phyloP scores from a whole-genome alignment of 73 alveolate genomes.

The Paramecium sexaurelia region DNA sequence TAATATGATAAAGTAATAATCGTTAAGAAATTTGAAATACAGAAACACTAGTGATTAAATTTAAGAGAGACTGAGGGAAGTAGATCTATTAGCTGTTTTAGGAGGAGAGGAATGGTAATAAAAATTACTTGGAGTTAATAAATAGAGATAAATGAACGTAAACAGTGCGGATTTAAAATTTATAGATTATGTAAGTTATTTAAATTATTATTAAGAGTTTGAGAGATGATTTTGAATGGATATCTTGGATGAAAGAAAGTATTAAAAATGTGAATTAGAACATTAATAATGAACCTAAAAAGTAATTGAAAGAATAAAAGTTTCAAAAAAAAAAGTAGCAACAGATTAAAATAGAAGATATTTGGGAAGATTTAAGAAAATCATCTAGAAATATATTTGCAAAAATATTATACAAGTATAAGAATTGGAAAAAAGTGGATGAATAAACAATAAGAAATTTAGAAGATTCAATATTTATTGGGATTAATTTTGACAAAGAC shows the following conservation, averaged over 20 bases:
- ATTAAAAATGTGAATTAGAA: neutral
- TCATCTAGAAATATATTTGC: neutral
- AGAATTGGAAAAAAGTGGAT: neutral
- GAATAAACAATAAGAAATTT: neutral
- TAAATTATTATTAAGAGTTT: neutral
- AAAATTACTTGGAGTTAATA: neutral
- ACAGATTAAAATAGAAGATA: neutral
- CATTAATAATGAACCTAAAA: neutral
- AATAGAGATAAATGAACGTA: neutral
- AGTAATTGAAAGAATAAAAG: neutral
- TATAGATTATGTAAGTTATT: neutral
- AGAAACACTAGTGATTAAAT: neutral
- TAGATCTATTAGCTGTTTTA: neutral
- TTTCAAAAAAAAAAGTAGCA: neutral
- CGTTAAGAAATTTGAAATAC: neutral
- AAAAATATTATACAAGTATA: neutral
- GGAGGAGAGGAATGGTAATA: conserved; percentile 58
- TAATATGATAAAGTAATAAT: neutral
- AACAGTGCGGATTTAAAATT: neutral
- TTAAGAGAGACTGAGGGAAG: neutral
- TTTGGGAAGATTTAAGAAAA: neutral
- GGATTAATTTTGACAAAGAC: neutral
- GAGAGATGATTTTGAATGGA: conserved; percentile 41
- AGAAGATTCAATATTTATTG: neutral
- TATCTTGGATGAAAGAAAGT: neutral